These are phyloP conservation scores for Phytophthora hybrid DNA, from an alignment of 352 stramenopile species.

Conservation along the genomic window DNA sequence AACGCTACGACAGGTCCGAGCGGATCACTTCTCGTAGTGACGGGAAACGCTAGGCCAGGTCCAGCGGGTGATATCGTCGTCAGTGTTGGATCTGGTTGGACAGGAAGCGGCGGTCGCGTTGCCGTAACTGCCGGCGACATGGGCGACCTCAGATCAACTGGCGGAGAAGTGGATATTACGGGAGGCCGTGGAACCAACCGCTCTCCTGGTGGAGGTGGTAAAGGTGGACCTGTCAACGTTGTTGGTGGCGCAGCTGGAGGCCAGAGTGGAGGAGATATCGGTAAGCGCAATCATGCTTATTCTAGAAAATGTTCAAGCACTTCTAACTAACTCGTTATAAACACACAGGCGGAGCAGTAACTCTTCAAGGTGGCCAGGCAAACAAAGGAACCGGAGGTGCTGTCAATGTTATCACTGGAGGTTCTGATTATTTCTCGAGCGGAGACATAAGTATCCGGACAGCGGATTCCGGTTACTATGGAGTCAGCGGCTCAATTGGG, in stretches of 20 bases:
- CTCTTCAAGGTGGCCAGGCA: conserved; percentile 54
- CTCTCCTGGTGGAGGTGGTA: conserved; percentile 56
- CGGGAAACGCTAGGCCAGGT: conserved; percentile 76
- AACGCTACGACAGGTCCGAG: conserved; percentile 72
- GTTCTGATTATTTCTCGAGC: conserved; percentile 54
- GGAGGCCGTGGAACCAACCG: conserved; percentile 59
- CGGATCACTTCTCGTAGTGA: conserved; percentile 77
- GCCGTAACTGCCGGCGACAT: conserved; percentile 72
- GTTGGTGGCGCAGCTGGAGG: conserved; percentile 65
- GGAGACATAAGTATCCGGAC: conserved; percentile 71
- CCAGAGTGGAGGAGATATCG: conserved; percentile 47
- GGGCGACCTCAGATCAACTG: conserved; percentile 45
- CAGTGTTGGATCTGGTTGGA: conserved; percentile 83
- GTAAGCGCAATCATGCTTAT: conserved; percentile 30
- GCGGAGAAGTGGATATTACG: conserved; percentile 59
- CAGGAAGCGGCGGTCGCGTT: conserved; percentile 86
- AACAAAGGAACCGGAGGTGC: conserved; percentile 60
- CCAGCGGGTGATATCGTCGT: conserved; percentile 82
- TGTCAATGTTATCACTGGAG: conserved; percentile 55
- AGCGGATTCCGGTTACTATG: conserved; percentile 67
- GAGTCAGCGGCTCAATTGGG: conserved; percentile 75
- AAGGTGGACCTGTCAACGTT: conserved; percentile 65
- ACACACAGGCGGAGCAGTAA: conserved; percentile 48
- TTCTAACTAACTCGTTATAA: background rate
- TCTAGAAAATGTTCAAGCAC: background rate